Evolutionary conservation across 2,329 filamentous ascomycete genomes (phyloP), one percentile per base, ranked within the genome.

Genomic region (Teratosphaeriaceae sp.): DNA sequence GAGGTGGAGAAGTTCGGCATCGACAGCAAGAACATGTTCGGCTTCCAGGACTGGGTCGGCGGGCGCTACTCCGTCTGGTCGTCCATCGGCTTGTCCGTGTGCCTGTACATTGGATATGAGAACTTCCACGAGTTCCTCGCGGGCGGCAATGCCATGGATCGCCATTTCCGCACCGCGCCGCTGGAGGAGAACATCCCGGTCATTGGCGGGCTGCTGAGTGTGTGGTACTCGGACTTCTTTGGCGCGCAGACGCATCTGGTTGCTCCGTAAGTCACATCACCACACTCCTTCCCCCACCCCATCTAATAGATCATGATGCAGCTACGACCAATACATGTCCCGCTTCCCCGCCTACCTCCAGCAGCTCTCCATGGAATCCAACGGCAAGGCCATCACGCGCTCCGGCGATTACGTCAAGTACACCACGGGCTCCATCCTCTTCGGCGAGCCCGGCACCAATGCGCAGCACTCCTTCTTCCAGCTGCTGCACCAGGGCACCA

Each of bases 401-500:
- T 84, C 80, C 45, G 83, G 88, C 27, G 79, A 83, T 52, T 84
- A 94, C 48, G 89, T 94, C 63, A 95, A 95, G 73, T 98, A 98
- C 75, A 96, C 89, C 45, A 98, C 92, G 27, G 90, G 92, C 38
- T 80, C 92, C 43, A 90, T 98, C 64, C 75, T 98, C 51, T 98
- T 98, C 65, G 92, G 92, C 63, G 92, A 98, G 76, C 92, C 92
- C 42, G 94, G 88, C 70, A 98, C 92, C 67, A 98, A 98, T 65
- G 92, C 92, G 34, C 92, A 98, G 75, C 92, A 98, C 79, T 97
- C 92, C 48, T 98, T 98, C 82, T 98, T 94, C 84, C 92, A 98
- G 78, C 84, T 98, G 37, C 82, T 98, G 46, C 92, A 98, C 77
- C 92, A 98, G 71, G 92, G 92, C 61, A 98, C 92, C 59, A 97